phyloP scores from a whole-genome alignment of 2,329 filamentous ascomycete genomes.

The Talaromyces sp. region DNA sequence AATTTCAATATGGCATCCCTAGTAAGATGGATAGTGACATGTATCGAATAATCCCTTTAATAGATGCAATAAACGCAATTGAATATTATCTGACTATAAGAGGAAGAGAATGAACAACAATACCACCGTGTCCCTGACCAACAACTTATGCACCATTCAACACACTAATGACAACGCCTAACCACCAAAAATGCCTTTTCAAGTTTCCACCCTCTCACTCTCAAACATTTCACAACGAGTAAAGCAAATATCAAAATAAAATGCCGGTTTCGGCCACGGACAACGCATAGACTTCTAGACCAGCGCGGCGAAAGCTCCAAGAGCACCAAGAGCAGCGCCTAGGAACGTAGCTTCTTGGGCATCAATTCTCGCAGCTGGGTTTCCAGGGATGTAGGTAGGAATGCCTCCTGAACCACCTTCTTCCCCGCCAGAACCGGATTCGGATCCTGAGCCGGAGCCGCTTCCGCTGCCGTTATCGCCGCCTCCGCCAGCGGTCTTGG shows the following conservation, averaged over 20 bases:
- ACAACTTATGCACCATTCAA: too few relatives aligned
- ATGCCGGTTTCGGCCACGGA: background rate
- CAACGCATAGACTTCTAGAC: background rate
- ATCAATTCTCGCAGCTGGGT: constrained; percentile 9
- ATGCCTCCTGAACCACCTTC: constrained; percentile 11
- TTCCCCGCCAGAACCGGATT: constrained; percentile 14
- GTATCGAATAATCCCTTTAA: too few relatives aligned
- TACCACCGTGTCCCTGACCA: too few relatives aligned
- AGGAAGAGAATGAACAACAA: too few relatives aligned
- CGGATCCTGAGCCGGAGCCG: constrained; percentile 17
- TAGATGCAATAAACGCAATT: too few relatives aligned
- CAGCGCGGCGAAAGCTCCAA: constrained; percentile 8
- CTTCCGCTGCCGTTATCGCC: constrained; percentile 15
- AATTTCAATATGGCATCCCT: too few relatives aligned
- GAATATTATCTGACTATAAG: too few relatives aligned
- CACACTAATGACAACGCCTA: background rate
- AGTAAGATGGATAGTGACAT: too few relatives aligned
- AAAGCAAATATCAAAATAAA: background rate
- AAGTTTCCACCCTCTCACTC: too few relatives aligned
- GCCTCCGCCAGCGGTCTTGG: constrained; percentile 9
- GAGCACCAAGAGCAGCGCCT: constrained; percentile 8
- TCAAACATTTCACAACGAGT: background rate
- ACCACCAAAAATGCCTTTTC: background rate
- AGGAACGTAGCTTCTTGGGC: constrained; percentile 3
- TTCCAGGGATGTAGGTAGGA: constrained; percentile 5